Percentiles rank a stretch among this genome's conserved stretches.
phyloP scores from a whole-genome alignment of 176 grass and related monocot species.

The Metroxylon sagu region DNA sequence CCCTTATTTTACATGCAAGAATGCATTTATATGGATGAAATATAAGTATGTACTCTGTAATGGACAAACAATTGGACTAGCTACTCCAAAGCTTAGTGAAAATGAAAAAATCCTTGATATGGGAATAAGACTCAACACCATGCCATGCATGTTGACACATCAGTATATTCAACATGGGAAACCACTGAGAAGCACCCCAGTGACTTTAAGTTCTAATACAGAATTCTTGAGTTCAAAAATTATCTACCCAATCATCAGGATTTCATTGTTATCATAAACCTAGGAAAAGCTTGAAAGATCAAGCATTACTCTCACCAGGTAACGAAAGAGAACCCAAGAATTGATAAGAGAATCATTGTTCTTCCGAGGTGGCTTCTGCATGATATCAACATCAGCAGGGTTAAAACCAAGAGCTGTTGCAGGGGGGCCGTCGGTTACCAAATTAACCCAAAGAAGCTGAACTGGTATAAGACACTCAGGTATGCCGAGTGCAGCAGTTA shows the following conservation, averaged over 20 bases:
- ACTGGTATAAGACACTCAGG: constrained; percentile 92
- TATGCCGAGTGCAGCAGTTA: constrained; percentile 81
- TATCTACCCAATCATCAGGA: too few relatives aligned
- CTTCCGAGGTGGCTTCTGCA: constrained; percentile 83
- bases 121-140: too few relatives aligned
- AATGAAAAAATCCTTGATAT: too few relatives aligned
- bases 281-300: not conserved
- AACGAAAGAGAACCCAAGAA: constrained; percentile 94
- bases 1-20: too few relatives aligned
- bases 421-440: constrained; percentile 90
- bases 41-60: not conserved
- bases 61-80: not conserved
- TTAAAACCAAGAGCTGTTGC: constrained; percentile 99
- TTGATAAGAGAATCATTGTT: constrained; percentile 84
- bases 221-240: too few relatives aligned
- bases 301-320: constrained; percentile 56
- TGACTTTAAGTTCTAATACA: too few relatives aligned
- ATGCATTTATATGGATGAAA: not conserved
- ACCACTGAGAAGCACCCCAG: too few relatives aligned
- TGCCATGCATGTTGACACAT: too few relatives aligned
- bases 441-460: constrained; percentile 96
- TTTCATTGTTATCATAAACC: too few relatives aligned
- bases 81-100: not conserved
- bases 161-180: too few relatives aligned
- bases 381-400: constrained; percentile 83